Base-by-base conservation (phyloP, 306 rosid genomes). In the Fragaria iinumae region DNA sequence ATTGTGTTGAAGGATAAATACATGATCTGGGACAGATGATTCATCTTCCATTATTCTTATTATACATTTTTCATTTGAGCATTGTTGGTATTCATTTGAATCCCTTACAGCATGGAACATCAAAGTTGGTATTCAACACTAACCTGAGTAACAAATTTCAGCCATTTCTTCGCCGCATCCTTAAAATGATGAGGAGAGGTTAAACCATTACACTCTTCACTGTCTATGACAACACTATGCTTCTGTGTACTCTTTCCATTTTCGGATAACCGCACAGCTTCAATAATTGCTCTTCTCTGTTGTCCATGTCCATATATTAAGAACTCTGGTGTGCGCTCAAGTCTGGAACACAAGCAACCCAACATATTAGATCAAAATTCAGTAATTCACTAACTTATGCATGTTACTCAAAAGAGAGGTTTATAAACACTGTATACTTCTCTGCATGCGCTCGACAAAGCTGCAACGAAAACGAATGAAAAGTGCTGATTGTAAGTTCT, bases 401-500 rank as follows among this genome's bases (percentile, higher is more conserved):
- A 52, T 38, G 29, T 7, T 11, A 18, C 29, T 55, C 14, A 14
- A 67, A 77, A 57, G 23, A 4, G 29, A n/a, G 16, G 2, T 63
- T 16, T 29, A 63, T 48, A 68, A 45, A 38, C 12, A 32, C 17
- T 29, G 56, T 89, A 74, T 91, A 95, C 96, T 89, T 90, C 80
- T 92, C 96, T 43, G 93, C 98, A 86, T 95, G 93, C 59, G 79
- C 80, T 62, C 98, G 96, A 84, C 97, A 95, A 65, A 95, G 95
- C 80, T 90, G 93, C 95, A 95, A 87, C 52, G 95, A 95, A 89
- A 92, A 95, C 38, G 98, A 95, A 87, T 95, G 98, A 87, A 95
- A 95, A 29, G 98, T 95, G 73, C 98, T 95, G 84, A 95, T 95
- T 45, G 91, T 88, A 18, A 95, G 96, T 71, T 89, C 93, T 82